Conservation (phyloP, 2,329 filamentous ascomycete species). For the Dendrostoma leiphaemia region DNA sequence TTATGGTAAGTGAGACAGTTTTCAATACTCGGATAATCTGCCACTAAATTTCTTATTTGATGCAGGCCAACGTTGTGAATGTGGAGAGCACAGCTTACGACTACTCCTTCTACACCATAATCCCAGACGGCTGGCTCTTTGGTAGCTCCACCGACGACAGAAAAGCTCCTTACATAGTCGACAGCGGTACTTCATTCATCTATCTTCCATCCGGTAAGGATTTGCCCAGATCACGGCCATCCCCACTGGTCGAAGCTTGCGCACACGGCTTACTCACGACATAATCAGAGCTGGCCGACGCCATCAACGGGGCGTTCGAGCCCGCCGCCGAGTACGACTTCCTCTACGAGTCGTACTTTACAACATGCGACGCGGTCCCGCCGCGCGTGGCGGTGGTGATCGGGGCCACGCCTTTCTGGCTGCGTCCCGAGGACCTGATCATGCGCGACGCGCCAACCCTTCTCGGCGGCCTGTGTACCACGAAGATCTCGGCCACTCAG, state of each 20-base stretch:
- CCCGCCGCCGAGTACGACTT: constrained; percentile 46
- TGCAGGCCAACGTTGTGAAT: constrained; percentile 42
- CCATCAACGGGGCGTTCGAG: constrained; percentile 45
- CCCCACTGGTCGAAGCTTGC: no score
- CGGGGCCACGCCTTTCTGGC: constrained; percentile 39
- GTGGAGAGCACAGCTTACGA: constrained; percentile 36
- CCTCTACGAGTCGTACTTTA: constrained; percentile 48
- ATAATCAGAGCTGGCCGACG: constrained; percentile 40
- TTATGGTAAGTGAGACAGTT: constrained; percentile 39
- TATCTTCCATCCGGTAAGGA: constrained; percentile 47
- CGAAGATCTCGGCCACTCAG: constrained; percentile 43
- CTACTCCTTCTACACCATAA: constrained; percentile 53
- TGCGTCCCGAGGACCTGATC: constrained; percentile 49
- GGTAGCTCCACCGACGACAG: constrained; percentile 39
- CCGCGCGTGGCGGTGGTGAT: constrained; percentile 46
- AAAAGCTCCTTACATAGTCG: constrained; percentile 49
- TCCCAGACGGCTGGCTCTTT: constrained; percentile 47
- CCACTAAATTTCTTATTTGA: neutral
- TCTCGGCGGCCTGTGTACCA: constrained; percentile 45
- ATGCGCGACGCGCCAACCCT: constrained; percentile 42
- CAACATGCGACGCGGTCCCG: constrained; percentile 44
- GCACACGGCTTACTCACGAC: neutral
- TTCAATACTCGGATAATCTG: neutral
- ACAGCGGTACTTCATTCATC: constrained; percentile 51
- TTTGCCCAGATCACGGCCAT: no score